Conservation (phyloP, 2,329 filamentous ascomycete species). For the Scytalidium lignicola region DNA sequence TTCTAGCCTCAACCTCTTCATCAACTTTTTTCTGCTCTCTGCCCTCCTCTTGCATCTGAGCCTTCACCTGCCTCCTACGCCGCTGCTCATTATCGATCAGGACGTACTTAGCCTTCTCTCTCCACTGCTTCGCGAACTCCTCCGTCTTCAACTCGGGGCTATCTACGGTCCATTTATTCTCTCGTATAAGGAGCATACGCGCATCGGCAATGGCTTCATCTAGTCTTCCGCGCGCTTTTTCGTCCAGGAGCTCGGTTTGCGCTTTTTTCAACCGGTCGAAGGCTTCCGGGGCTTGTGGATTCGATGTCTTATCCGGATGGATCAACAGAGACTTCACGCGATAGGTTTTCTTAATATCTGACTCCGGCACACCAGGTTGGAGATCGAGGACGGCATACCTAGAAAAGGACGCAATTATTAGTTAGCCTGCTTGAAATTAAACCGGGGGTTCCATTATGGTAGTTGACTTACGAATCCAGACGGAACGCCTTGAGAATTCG, state of each 20-base stretch:
- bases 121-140: conserved; percentile 80
- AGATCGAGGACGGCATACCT: conserved; percentile 93
- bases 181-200: conserved; percentile 87
- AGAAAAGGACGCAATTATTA: conserved; percentile 6
- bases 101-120: conserved; percentile 82
- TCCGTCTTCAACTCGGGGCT: conserved; percentile 80
- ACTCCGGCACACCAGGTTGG: conserved; percentile 89
- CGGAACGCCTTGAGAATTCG: conserved; percentile 89
- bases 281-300: conserved; percentile 84
- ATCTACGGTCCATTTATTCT: conserved; percentile 89
- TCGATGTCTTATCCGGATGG: conserved; percentile 96
- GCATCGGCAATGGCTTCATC: conserved; percentile 97
- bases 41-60: conserved; percentile 94
- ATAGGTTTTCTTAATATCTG: conserved; percentile 91
- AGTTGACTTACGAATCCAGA: conserved; percentile 56
- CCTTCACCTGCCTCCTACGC: conserved; percentile 78
- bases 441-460: conserved; percentile 1
- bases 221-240: conserved; percentile 79
- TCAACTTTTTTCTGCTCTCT: conserved; percentile 81
- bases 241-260: conserved; percentile 84
- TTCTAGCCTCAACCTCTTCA: conserved; percentile 73
- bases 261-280: conserved; percentile 97
- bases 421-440: conserved; percentile 2
- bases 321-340: conserved; percentile 98
- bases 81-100: conserved; percentile 90